These are phyloP conservation scores for Parathielavia hyrcaniae DNA, from an alignment of 495 filamentous ascomycete species.

Conservation along the genomic window DNA sequence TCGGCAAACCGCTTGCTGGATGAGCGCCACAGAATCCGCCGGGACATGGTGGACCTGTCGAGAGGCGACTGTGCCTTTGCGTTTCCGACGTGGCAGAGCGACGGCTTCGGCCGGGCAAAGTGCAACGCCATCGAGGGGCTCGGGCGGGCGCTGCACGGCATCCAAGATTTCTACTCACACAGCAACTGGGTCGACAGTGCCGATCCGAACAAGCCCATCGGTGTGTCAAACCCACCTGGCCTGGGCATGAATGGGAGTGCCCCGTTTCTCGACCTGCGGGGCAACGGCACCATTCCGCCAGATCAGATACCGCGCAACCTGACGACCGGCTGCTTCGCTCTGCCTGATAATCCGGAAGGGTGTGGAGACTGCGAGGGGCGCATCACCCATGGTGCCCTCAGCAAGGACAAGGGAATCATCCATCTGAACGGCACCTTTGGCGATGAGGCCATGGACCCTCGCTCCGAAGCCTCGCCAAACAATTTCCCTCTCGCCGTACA, in stretches of 20 bases:
- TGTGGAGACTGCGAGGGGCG: conserved; percentile 21
- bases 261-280: conserved; percentile 23
- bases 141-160: conserved; percentile 24
- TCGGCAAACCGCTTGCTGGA: conserved; percentile 18
- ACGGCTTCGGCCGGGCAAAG: conserved; percentile 22
- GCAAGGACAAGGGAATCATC: conserved; percentile 28
- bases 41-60: conserved; percentile 20
- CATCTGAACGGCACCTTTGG: conserved; percentile 25
- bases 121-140: conserved; percentile 25
- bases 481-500: conserved; percentile 24
- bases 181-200: conserved; percentile 28
- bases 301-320: conserved; percentile 25
- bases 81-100: conserved; percentile 20
- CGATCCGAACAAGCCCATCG: conserved; percentile 21
- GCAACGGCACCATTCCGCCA: conserved; percentile 17
- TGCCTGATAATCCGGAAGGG: conserved; percentile 22
- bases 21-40: conserved; percentile 16
- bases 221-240: conserved; percentile 25
- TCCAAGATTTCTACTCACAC: conserved; percentile 31
- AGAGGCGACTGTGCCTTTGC: conserved; percentile 26
- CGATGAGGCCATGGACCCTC: conserved; percentile 13
- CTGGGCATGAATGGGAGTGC: conserved; percentile 22
- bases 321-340: conserved; percentile 26
- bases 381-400: conserved; percentile 23
- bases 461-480: conserved; percentile 11